phyloP scores from a whole-genome alignment of 2,329 filamentous ascomycete species.

The Talaromyces piceae region DNA sequence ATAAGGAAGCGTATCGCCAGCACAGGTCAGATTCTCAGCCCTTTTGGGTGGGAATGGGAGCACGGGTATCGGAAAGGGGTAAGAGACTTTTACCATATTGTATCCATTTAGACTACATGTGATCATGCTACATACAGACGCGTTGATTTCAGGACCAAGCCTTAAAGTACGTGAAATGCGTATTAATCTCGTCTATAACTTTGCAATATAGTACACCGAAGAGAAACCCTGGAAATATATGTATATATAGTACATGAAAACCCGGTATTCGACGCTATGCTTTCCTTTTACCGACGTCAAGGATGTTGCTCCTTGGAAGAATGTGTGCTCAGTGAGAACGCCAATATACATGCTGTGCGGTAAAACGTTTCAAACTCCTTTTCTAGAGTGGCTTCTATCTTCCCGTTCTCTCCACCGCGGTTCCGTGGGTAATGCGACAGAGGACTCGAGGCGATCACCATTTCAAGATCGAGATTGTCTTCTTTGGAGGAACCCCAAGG shows the following conservation, averaged over 20 bases:
- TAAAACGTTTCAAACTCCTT: constrained; percentile 30
- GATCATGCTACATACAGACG: too few relatives aligned
- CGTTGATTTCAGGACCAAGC: too few relatives aligned
- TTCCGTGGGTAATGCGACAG: constrained; percentile 1
- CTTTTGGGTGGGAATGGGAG: constrained; percentile 35
- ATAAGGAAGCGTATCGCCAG: constrained; percentile 48
- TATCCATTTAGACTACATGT: constrained; percentile 12
- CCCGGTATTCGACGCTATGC: constrained; percentile 1
- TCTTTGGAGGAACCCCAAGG: constrained; percentile 23
- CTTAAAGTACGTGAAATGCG: neutral
- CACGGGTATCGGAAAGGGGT: constrained; percentile 32
- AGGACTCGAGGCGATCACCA: constrained; percentile 16
- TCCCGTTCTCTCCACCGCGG: constrained; percentile 14
- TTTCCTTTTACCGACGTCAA: neutral
- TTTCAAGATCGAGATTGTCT: constrained; percentile 25
- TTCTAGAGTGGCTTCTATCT: constrained; percentile 3
- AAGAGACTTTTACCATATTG: constrained; percentile 21
- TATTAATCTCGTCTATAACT: neutral
- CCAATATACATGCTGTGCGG: constrained; percentile 28
- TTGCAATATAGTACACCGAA: constrained; percentile 12
- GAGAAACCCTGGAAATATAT: too few relatives aligned
- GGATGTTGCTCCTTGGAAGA: neutral
- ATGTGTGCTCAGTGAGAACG: constrained; percentile 26
- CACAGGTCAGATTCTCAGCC: constrained; percentile 39
- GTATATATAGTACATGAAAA: constrained; percentile 7